A percentile compares a stretch with the other conserved stretches of the same genome.
phyloP scores from a whole-genome alignment of 306 rosid genomes.

The Nissolia schottii region DNA sequence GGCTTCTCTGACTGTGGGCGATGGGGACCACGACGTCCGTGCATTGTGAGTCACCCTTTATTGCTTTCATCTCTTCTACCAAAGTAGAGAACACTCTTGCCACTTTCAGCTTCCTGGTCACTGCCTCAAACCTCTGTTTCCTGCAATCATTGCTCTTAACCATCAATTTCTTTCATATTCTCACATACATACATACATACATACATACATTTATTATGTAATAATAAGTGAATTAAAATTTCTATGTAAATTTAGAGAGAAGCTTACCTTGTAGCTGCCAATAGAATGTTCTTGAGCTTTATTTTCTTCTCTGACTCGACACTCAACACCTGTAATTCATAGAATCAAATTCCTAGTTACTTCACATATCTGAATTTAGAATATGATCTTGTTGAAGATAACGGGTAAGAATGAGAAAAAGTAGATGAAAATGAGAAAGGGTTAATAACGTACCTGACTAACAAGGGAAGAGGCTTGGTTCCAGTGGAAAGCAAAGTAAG shows the following conservation, averaged over 20 bases:
- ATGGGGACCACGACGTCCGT: conserved; percentile 49
- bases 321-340: conserved; percentile 43
- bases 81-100: conserved; percentile 64
- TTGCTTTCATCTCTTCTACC: conserved; percentile 76
- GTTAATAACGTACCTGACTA: conserved; percentile 68
- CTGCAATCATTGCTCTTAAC: conserved; percentile 9
- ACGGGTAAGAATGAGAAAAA: background rate
- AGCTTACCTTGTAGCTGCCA: conserved; percentile 70
- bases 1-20: conserved; percentile 61
- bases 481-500: conserved; percentile 86
- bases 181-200: background rate
- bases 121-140: conserved; percentile 66
- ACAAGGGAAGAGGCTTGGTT: conserved; percentile 50
- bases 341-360: background rate
- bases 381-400: too few relatives aligned
- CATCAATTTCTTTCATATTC: background rate
- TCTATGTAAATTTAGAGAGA: background rate
- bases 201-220: too few relatives aligned
- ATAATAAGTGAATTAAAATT: background rate
- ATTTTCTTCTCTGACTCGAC: conserved; percentile 44
- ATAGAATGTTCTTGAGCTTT: conserved; percentile 47
- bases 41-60: conserved; percentile 36
- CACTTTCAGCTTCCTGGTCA: conserved; percentile 55
- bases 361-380: too few relatives aligned
- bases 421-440: background rate